These are phyloP conservation scores for Xerocomus alliaceus DNA, from an alignment of 1,284 basidiomycete species.

Conservation along the genomic window DNA sequence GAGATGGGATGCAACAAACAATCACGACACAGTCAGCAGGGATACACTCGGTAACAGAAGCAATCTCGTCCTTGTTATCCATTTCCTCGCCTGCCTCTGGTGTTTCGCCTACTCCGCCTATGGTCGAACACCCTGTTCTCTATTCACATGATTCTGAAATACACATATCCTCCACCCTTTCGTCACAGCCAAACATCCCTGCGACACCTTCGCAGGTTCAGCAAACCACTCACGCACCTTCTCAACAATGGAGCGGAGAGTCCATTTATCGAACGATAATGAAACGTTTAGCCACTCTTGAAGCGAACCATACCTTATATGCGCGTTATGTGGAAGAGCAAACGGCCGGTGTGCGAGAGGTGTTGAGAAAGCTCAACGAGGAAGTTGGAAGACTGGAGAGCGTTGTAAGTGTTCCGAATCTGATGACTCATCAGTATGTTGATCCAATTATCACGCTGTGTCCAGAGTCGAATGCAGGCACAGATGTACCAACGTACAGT, in stretches of 20 bases:
- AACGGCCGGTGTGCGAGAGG: constrained; percentile 76
- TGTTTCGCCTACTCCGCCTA: background rate
- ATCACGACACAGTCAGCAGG: background rate
- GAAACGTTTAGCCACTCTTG: constrained; percentile 87
- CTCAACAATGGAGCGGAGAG: constrained; percentile 63
- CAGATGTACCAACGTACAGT: constrained; percentile 70
- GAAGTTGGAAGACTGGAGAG: constrained; percentile 81
- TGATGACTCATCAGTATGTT: background rate
- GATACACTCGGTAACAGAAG: constrained; percentile 24
- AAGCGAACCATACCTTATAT: constrained; percentile 88
- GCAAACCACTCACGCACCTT: constrained; percentile 20
- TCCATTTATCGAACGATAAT: constrained; percentile 97
- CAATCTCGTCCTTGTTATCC: constrained; percentile 30
- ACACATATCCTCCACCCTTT: constrained; percentile 3
- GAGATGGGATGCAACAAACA: constrained; percentile 1
- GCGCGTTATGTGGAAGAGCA: constrained; percentile 92
- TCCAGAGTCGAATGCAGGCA: constrained; percentile 70
- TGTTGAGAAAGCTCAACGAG: constrained; percentile 80
- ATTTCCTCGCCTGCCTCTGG: constrained; percentile 11
- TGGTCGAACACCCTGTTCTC: constrained; percentile 10
- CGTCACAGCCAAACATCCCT: constrained; percentile 7
- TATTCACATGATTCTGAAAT: constrained; percentile 15
- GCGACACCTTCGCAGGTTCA: constrained; percentile 1
- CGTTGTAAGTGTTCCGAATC: constrained; percentile 60
- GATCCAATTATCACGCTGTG: background rate